phyloP scores from a whole-genome alignment of 805 yeast species.

The Hanseniaspora hatyaiensis region DNA sequence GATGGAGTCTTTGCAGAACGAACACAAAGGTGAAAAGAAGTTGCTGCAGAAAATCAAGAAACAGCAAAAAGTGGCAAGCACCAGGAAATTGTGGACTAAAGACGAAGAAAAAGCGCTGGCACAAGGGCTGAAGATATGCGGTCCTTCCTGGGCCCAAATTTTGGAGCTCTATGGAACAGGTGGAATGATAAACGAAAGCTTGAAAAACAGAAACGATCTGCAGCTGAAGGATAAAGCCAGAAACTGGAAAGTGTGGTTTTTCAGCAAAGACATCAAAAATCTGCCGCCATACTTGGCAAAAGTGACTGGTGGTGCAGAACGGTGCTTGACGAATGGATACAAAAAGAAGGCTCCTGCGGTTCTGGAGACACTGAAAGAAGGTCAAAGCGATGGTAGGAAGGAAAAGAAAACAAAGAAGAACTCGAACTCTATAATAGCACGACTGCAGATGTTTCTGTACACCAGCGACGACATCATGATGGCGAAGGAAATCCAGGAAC shows the following conservation, averaged over 20 bases:
- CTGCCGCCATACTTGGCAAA: slow-evolving; percentile 69
- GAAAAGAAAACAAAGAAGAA: slow-evolving; percentile 6
- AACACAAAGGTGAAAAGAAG: background rate
- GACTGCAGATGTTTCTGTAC: slow-evolving; percentile 7
- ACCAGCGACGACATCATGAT: background rate
- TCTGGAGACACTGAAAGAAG: too few species aligned
- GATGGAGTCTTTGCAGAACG: background rate
- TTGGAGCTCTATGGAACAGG: slow-evolving; percentile 89
- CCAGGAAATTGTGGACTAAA: slow-evolving; percentile 50
- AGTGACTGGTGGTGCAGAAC: slow-evolving; percentile 77
- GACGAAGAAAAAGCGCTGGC: slow-evolving; percentile 79
- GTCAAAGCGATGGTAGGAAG: background rate
- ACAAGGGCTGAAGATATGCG: slow-evolving; percentile 65
- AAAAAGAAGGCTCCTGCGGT: slow-evolving; percentile 17
- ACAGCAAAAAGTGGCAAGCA: slow-evolving; percentile 20
- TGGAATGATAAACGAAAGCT: slow-evolving; percentile 68
- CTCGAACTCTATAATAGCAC: background rate
- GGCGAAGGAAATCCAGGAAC: background rate
- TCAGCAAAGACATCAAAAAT: slow-evolving; percentile 53
- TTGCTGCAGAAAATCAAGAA: slow-evolving; percentile 5
- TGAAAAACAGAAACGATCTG: slow-evolving; percentile 79
- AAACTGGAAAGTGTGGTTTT: slow-evolving; percentile 81
- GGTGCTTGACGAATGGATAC: slow-evolving; percentile 37
- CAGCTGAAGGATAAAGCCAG: slow-evolving; percentile 94
- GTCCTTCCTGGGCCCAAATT: slow-evolving; percentile 91